Evolutionary conservation across 345 rosid species (phyloP).

Genomic region (Cardamine resedifolia): DNA sequence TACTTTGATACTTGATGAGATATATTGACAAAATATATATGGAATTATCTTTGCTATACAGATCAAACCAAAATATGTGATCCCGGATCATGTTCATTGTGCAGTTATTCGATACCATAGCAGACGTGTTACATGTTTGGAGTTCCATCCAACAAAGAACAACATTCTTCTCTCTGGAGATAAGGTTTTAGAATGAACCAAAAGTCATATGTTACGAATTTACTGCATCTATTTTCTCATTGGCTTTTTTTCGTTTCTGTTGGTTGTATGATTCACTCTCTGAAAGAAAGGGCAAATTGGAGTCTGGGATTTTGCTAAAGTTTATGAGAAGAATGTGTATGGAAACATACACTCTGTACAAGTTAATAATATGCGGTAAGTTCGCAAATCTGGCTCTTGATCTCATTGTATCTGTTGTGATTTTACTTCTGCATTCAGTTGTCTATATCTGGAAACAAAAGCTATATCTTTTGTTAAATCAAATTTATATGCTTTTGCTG

Average conservation of each 20-base stretch:
- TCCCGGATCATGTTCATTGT: constrained; percentile 84
- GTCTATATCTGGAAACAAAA: background rate
- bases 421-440: background rate
- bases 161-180: constrained; percentile 91
- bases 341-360: constrained; percentile 76
- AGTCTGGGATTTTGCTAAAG: constrained; percentile 88
- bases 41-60: constrained; percentile 17
- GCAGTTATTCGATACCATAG: constrained; percentile 94
- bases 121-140: constrained; percentile 89
- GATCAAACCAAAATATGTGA: constrained; percentile 72
- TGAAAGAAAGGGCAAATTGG: constrained; percentile 97
- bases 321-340: constrained; percentile 84
- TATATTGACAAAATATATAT: background rate
- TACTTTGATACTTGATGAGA: constrained; percentile 2
- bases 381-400: background rate
- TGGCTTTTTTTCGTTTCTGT: background rate
- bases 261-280: constrained; percentile 14
- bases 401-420: background rate
- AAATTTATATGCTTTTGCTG: background rate
- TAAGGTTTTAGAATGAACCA: constrained; percentile 53
- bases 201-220: too few species aligned
- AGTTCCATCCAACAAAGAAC: constrained; percentile 88
- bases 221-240: background rate
- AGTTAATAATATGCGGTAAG: constrained; percentile 87
- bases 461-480: background rate